Percentiles rank a stretch among this genome's conserved stretches.
Conservation (phyloP, 805 yeast species). For the Yarrowia phangngaensis region DNA sequence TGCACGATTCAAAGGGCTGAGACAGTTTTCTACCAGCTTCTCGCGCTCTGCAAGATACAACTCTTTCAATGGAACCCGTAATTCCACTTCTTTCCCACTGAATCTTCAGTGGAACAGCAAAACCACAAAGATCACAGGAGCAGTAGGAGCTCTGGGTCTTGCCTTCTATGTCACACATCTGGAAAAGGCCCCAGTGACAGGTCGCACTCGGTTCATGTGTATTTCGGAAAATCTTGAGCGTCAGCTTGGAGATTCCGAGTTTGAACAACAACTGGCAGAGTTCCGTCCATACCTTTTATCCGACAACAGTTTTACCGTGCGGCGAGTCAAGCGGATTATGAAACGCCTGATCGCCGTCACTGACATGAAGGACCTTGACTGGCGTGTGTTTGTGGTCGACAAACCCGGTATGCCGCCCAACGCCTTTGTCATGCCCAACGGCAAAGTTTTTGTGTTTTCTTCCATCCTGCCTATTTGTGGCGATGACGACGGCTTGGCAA, state of each 20-base stretch:
- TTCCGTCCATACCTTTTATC: constrained; percentile 57
- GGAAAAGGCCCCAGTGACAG: constrained; percentile 78
- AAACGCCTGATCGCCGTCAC: constrained; percentile 50
- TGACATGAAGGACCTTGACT: constrained; percentile 41
- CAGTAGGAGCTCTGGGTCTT: constrained; percentile 37
- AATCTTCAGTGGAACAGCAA: constrained; percentile 9
- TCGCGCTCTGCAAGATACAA: constrained; percentile 15
- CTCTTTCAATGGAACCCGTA: not conserved
- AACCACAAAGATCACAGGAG: constrained; percentile 30
- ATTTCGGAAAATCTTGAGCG: constrained; percentile 62
- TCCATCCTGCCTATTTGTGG: constrained; percentile 72
- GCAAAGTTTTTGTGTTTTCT: constrained; percentile 86
- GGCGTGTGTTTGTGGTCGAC: constrained; percentile 80
- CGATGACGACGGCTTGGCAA: constrained; percentile 90
- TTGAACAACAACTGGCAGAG: constrained; percentile 56
- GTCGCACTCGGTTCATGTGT: constrained; percentile 67
- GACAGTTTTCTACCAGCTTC: constrained; percentile 7
- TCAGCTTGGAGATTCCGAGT: constrained; percentile 59
- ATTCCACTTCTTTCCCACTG: not conserved
- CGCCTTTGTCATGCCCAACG: constrained; percentile 94
- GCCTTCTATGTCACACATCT: constrained; percentile 50
- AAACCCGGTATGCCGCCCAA: constrained; percentile 78
- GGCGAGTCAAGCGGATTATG: constrained; percentile 60
- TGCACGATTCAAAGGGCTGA: constrained; percentile 14
- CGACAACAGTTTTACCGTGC: constrained; percentile 54